Evolutionary conservation across 169 alveolate genomes (phyloP).

Genomic region (Plasmodium knowlesi): DNA sequence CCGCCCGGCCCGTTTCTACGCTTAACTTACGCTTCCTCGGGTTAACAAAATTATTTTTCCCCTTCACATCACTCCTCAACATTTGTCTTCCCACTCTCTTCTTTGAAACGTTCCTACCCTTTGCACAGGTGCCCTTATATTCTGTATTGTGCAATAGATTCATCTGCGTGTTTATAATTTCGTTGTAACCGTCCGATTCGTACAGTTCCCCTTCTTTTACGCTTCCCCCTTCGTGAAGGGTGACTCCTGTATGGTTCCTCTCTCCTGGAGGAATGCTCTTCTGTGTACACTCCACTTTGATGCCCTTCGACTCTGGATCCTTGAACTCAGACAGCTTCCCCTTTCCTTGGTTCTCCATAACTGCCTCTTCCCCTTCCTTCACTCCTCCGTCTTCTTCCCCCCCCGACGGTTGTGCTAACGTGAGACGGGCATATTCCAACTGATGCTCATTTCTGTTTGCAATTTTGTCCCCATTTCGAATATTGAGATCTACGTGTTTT

Average conservation of each 20-base stretch:
- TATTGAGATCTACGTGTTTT: neutral
- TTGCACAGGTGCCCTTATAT: neutral
- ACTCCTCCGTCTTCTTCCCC: slow-evolving; percentile 3
- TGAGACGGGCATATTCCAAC: neutral
- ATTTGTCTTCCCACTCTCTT: neutral
- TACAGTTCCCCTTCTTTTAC: slow-evolving; percentile 21
- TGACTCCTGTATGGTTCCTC: neutral
- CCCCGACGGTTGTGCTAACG: neutral
- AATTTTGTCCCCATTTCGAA: neutral
- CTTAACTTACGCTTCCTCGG: slow-evolving; percentile 64
- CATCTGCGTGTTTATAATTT: slow-evolving; percentile 21
- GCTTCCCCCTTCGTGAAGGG: neutral
- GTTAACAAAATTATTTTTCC: slow-evolving; percentile 37
- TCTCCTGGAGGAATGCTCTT: neutral
- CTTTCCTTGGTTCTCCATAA: neutral
- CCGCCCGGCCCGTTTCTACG: neutral
- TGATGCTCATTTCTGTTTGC: neutral
- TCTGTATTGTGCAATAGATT: neutral
- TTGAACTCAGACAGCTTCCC: neutral
- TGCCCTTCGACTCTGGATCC: neutral
- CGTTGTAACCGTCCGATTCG: slow-evolving; percentile 38
- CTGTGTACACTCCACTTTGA: neutral
- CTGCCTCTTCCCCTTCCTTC: neutral
- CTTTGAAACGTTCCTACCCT: neutral
- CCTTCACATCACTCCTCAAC: neutral